phyloP scores from a whole-genome alignment of 805 yeast species.

The Hanseniaspora vineae region DNA sequence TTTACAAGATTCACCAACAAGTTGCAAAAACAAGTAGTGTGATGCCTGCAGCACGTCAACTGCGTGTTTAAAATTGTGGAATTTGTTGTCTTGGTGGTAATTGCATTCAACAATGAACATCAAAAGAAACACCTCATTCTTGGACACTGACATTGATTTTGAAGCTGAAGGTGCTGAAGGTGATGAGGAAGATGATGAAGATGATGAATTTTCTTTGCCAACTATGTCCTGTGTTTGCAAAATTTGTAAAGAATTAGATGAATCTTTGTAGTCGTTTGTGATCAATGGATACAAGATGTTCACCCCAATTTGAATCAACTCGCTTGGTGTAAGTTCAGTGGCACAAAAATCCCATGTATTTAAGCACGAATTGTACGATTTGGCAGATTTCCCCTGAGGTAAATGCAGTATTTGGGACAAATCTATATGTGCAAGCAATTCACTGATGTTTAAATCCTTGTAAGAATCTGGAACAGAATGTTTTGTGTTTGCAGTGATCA shows the following conservation, averaged over 20 bases:
- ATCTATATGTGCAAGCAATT: not conserved
- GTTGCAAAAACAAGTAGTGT: constrained; percentile 36
- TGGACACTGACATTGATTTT: too few relatives aligned
- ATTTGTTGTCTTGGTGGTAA: constrained; percentile 75
- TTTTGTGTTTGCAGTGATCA: too few relatives aligned
- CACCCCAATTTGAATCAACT: constrained; percentile 19
- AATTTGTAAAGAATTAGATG: too few relatives aligned
- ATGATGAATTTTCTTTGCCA: not conserved
- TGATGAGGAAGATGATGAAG: too few relatives aligned
- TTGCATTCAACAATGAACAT: constrained; percentile 60
- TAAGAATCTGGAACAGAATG: too few relatives aligned
- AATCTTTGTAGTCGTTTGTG: not conserved
- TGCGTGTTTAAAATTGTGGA: constrained; percentile 93
- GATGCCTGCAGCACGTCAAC: constrained; percentile 91
- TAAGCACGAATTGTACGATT: constrained; percentile 5
- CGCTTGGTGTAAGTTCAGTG: constrained; percentile 13
- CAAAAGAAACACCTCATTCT: constrained; percentile 22
- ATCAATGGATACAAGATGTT: constrained; percentile 13
- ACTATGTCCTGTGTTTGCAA: constrained; percentile 4
- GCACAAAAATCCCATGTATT: constrained; percentile 22
- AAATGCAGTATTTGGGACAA: constrained; percentile 6
- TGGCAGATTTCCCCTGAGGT: not conserved
- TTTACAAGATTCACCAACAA: not conserved
- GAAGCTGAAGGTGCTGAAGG: too few relatives aligned
- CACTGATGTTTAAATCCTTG: too few relatives aligned